phyloP scores from a whole-genome alignment of 2,329 filamentous ascomycete genomes.

The Aspergillus flavus region DNA sequence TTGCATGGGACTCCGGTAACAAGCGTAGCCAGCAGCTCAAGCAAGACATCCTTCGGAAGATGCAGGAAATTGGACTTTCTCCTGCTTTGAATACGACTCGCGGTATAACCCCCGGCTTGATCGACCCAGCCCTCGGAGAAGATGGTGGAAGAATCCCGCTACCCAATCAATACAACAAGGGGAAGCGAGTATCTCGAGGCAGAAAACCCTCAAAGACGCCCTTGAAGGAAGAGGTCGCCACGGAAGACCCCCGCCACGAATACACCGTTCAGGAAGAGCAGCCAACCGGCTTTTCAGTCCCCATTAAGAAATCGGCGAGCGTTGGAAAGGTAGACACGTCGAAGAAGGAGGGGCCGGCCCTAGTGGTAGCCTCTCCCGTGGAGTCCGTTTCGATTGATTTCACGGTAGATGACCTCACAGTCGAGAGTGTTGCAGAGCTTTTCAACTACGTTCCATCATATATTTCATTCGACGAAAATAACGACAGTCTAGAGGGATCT shows the following conservation, averaged over 20 bases:
- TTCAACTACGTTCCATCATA: not conserved
- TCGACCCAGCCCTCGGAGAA: conserved; percentile 23
- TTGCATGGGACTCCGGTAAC: conserved; percentile 31
- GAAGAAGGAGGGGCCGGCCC: not conserved
- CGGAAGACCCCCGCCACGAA: not conserved
- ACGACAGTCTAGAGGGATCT: not conserved
- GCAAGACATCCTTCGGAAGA: conserved; percentile 2
- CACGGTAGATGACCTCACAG: not conserved
- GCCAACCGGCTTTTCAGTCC: not conserved
- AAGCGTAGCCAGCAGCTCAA: conserved; percentile 21
- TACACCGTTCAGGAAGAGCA: not conserved
- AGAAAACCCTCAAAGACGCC: not conserved
- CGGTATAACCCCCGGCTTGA: conserved; percentile 26
- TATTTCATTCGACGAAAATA: not conserved
- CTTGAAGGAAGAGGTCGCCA: not conserved
- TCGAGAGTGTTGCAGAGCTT: not conserved
- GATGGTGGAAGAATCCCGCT: conserved; percentile 23
- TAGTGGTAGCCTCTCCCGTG: not conserved
- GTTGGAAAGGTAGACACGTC: not conserved
- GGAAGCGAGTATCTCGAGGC: not conserved
- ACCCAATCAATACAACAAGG: conserved; percentile 5
- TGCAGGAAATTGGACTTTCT: conserved; percentile 15
- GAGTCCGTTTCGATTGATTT: not conserved
- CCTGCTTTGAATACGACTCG: conserved; percentile 21
- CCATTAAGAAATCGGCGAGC: not conserved